Base-by-base conservation (phyloP, 495 filamentous ascomycete species). In the Penicillium egyptiacum region DNA sequence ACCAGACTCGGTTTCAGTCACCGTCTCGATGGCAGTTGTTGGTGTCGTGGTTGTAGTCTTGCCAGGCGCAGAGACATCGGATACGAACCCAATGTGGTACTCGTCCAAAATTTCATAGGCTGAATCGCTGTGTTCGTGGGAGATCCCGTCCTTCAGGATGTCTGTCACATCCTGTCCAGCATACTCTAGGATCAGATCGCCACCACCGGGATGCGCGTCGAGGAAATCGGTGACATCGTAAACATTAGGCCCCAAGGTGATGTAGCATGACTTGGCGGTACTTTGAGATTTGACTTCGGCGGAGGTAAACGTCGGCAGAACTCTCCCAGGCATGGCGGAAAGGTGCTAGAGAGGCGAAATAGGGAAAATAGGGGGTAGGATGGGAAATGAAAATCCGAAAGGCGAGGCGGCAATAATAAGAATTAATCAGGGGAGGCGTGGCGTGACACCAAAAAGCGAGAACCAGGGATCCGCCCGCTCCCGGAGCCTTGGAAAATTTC, bases 181-280 rank as follows among this genome's bases (percentile, higher is more conserved):
- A 75, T 94, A 92, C 50, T 96, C 88, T 46, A 98, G 79, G 54
- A 99, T 86, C 56, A 98, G 70, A 56, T 97, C 90, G 62, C 83
- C 83, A 53, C 95, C 95, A 58, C 93, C 95, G 33, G 95, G 95
- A 70, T 99, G 95, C 57, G 88, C 84, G 46, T 87, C 80, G 52
- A 97, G 68, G 65, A 99, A 99, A 25, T 85, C 79, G 23, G 95
- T 96, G 57, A 99, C 82, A 80, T 99, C 91, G 82, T 91, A 98
- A 63, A 98, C 94, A 61, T 92, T 93, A 25, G 80, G 81, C 33
- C 91, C 94, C 42, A 96, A 71, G 0, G 90, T 92, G 60, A 99
- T 91, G 79, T 91, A 99, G 81, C 95, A 98, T 22, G 90, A 95
- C 69, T 92, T 86, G 39, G 70, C 72, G 45, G 81, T 87, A 65